Conservation (phyloP, 108 stramenopile species). For the Craspedostauros australis region DNA sequence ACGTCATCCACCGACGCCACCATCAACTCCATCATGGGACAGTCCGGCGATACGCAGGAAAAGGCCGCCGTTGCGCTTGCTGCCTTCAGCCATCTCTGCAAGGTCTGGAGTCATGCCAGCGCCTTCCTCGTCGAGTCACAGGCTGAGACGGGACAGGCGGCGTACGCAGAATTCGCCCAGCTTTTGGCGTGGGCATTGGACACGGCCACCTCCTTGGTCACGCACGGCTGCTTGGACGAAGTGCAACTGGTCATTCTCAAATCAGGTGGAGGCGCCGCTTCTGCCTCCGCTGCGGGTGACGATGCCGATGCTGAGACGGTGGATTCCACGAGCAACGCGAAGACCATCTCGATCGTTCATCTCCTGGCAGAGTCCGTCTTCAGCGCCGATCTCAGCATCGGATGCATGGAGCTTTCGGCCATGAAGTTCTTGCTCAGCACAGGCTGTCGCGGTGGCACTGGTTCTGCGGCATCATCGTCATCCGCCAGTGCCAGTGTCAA, state of each 20-base stretch:
- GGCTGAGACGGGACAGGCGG: constrained; percentile 8
- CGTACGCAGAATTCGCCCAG: constrained; percentile 26
- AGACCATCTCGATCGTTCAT: constrained; percentile 33
- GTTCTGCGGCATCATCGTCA: too few species aligned
- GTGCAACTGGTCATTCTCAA: constrained; percentile 23
- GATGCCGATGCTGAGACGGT: neutral
- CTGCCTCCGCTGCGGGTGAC: neutral
- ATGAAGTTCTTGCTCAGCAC: constrained; percentile 74
- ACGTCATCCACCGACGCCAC: constrained; percentile 10
- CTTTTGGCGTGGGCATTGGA: constrained; percentile 48
- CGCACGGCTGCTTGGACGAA: constrained; percentile 78
- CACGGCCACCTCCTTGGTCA: constrained; percentile 54
- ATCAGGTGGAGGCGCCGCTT: too few species aligned
- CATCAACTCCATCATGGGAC: constrained; percentile 44
- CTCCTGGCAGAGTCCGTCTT: constrained; percentile 59
- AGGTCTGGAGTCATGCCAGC: constrained; percentile 56
- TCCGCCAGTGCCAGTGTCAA: too few species aligned
- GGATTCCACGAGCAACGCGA: constrained; percentile 5
- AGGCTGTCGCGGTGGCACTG: constrained; percentile 42
- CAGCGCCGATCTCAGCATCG: constrained; percentile 47
- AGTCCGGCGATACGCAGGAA: constrained; percentile 46
- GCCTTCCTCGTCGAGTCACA: constrained; percentile 30
- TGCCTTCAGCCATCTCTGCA: constrained; percentile 50
- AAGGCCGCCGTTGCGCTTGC: constrained; percentile 43
- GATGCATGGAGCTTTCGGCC: constrained; percentile 57